Base-by-base conservation (phyloP, 2,329 filamentous ascomycete species). In the Trichophyton benhamiae region DNA sequence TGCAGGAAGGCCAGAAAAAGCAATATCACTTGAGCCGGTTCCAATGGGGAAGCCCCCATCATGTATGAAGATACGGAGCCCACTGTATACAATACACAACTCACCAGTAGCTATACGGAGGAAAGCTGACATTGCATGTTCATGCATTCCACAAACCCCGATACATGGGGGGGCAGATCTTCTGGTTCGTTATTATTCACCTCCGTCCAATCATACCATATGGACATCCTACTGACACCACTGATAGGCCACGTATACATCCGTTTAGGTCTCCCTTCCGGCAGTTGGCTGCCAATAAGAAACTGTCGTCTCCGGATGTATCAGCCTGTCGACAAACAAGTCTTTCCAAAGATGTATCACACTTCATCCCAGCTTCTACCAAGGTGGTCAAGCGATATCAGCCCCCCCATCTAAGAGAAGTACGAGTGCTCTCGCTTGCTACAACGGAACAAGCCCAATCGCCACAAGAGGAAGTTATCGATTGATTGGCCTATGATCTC, bases 91-190 rank as follows among this genome's bases (percentile, higher is more conserved):
- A 44, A 44, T 44, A 44, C 41, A 44, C 41, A 44, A n/a, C 41
- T 44, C 41, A 44, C n/a, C 13, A 20, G 41, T 44, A 44, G 41
- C 5, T 44, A n/a, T 44, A 44, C 41, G 41, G 41, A 44, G 41
- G 25, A 49, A 49, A 49, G 46, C 46, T 49, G 46, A 52, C 20
- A 52, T 52, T 52, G 46, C 46, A 52, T 52, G 46, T 52, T 52
- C 46, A 27, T 52, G 46, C 46, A 52, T 11, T 3, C 46, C 25
- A 22, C 46, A 52, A 52, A 52, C 46, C 46, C 46, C 46, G 46
- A 52, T 20, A 15, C 20, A 27, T 27, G 46, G 46, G 46, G 46
- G 41, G 41, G 46, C 20, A 22, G 46, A 52, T 27, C 22, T 27
- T 52, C 46, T 52, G 46, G 46, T 27, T 52, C 46, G 46, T 52